Evolutionary conservation across 768 basidiomycete genomes (phyloP), one percentile per base, ranked within the genome.

Genomic region (Porphyrellus cyaneotinctus): DNA sequence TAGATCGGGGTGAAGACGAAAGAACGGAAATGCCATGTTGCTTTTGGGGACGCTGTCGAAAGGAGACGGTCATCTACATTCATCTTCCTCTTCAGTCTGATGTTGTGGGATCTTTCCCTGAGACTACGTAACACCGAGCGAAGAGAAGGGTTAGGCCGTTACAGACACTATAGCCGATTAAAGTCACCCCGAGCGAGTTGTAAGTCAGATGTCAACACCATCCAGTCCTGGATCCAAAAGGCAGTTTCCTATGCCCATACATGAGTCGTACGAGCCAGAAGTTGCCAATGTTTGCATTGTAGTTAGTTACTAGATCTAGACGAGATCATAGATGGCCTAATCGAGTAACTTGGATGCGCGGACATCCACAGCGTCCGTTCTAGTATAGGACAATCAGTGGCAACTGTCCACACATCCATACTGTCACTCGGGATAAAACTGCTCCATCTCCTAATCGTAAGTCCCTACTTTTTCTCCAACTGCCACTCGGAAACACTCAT

Each of bases 1-100:
- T 65, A 55, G 64, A 57, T 37, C 11, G 38, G 41, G 52, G 13
- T 17, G 50, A 28, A 37, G 57, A 31, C 18, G 47, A 47, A 44
- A 38, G 61, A 50, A 28, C 32, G 30, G 18, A 63, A n/a, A 63
- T 59, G 49, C 20, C 30, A 63, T 35, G 14, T 38, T 38, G 23
- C 53, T 39, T n/a, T 43, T 38, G 49, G 52, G 33, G 45, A 32
- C 28, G 30, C 35, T 47, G 48, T 41, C 52, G 33, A 60, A 57
- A 57, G 30, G 47, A 28, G 53, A 6, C 31, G 54, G 58, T 33
- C 12, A 31, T 51, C 32, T 46, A 17, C 14, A 30, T 7, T 37
- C 31, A 28, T 26, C 33, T 31, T 20, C 20, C 33, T 32, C n/a
- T n/a, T n/a, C n/a, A n/a, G n/a, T n/a, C n/a, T n/a, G n/a, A n/a